Conservation (phyloP, 2,329 filamentous ascomycete genomes). For the Ploettnerulaceae sp. region DNA sequence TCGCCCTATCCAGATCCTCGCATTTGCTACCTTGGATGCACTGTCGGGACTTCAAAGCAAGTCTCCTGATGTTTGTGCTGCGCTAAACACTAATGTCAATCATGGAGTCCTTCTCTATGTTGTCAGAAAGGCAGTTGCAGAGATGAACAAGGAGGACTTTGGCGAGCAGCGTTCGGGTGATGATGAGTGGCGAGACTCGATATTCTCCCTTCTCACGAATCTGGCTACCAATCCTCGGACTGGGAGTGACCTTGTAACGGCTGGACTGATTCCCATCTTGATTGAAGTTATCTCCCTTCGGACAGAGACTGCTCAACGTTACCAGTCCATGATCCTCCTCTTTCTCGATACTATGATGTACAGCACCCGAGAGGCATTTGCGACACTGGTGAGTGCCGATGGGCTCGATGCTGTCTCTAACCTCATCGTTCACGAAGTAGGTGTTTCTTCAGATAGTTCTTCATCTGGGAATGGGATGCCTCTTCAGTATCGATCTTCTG, state of each 20-base stretch:
- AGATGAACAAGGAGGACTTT: conserved; percentile 62
- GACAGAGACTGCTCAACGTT: conserved; percentile 74
- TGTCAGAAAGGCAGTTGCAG: conserved; percentile 81
- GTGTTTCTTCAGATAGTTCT: conserved; percentile 62
- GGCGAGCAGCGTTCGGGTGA: conserved; percentile 59
- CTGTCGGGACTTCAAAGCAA: conserved; percentile 76
- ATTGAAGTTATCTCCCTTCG: conserved; percentile 83
- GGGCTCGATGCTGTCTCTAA: conserved; percentile 90
- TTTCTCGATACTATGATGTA: conserved; percentile 89
- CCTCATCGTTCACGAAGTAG: conserved; percentile 74
- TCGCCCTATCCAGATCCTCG: conserved; percentile 73
- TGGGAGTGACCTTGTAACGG: conserved; percentile 78
- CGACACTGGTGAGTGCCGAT: conserved; percentile 72
- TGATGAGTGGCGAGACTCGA: conserved; percentile 84
- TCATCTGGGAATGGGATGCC: conserved; percentile 67
- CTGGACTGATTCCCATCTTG: conserved; percentile 83
- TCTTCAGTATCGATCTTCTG: conserved; percentile 66
- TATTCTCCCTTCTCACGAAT: conserved; percentile 83
- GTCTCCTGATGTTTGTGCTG: conserved; percentile 75
- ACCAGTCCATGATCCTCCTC: conserved; percentile 76
- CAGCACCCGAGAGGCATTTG: conserved; percentile 77
- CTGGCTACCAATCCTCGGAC: conserved; percentile 71
- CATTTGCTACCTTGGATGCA: conserved; percentile 78
- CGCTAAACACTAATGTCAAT: conserved; percentile 93
- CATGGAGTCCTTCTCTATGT: conserved; percentile 93